phyloP scores from a whole-genome alignment of 805 yeast genomes.

The Yarrowia porcina region DNA sequence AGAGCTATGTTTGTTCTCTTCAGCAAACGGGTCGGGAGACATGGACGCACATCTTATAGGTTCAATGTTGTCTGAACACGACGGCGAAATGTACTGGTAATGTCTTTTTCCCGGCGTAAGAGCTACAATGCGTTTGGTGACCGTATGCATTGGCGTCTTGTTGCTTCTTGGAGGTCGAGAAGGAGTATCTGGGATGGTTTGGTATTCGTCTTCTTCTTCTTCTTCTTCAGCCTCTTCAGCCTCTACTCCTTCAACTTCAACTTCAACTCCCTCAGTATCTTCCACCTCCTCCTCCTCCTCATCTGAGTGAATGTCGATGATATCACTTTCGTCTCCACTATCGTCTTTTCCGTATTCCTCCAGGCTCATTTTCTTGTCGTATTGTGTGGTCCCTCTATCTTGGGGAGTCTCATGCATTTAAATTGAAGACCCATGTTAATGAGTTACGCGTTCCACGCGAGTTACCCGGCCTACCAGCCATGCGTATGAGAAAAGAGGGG shows the following conservation, averaged over 20 bases:
- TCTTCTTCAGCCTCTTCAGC: background rate
- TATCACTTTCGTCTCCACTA: constrained; percentile 13
- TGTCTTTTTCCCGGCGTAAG: constrained; percentile 13
- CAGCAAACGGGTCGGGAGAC: constrained; percentile 19
- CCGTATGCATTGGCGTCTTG: constrained; percentile 14
- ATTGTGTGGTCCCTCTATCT: background rate
- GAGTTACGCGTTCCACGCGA: constrained; percentile 16
- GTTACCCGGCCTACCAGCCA: constrained; percentile 17
- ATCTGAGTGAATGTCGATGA: constrained; percentile 14
- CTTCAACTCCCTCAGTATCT: background rate
- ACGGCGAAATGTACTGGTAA: constrained; percentile 24
- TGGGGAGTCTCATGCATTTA: background rate
- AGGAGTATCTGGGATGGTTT: background rate
- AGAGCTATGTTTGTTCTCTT: background rate
- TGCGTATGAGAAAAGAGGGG: background rate
- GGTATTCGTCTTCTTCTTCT: background rate
- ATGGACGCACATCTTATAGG: constrained; percentile 15
- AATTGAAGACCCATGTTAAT: background rate
- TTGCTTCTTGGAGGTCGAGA: constrained; percentile 1
- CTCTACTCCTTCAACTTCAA: background rate
- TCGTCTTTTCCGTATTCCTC: background rate
- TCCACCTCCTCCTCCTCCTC: background rate
- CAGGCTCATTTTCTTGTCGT: background rate
- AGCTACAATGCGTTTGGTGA: constrained; percentile 19
- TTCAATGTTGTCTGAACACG: constrained; percentile 17